phyloP scores from a whole-genome alignment of 2,329 filamentous ascomycete species.

The Fusarium marasasianum region DNA sequence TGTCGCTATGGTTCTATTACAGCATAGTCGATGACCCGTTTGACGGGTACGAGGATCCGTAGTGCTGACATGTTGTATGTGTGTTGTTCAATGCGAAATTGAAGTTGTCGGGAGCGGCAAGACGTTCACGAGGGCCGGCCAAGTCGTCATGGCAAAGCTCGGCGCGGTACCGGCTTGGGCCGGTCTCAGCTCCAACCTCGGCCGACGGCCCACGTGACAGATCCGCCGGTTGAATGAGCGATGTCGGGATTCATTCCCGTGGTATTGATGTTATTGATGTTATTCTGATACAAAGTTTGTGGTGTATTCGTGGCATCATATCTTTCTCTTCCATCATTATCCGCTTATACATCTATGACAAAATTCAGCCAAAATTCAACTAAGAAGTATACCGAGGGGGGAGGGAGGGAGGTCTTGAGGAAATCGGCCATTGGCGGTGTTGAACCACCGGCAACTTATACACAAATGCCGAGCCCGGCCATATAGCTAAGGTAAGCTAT shows the following conservation, averaged over 20 bases:
- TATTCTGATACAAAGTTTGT: not conserved
- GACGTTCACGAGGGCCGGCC: constrained; percentile 29
- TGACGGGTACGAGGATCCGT: constrained; percentile 81
- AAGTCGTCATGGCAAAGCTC: constrained; percentile 43
- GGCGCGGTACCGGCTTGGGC: constrained; percentile 53
- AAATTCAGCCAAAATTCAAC: not conserved
- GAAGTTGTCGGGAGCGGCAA: constrained; percentile 34
- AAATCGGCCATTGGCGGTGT: not conserved
- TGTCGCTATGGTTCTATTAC: constrained; percentile 56
- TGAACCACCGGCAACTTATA: constrained; percentile 20
- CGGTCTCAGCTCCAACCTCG: constrained; percentile 56
- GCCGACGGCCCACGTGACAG: constrained; percentile 50
- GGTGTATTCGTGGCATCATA: too few relatives aligned
- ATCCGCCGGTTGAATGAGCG: constrained; percentile 23
- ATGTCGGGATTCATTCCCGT: constrained; percentile 20
- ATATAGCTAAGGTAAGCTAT: not conserved
- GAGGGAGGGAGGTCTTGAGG: not conserved
- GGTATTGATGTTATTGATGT: not conserved
- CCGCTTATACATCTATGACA: not conserved
- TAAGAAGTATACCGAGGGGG: not conserved
- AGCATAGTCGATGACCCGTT: constrained; percentile 88
- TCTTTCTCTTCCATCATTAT: not conserved
- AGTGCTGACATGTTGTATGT: constrained; percentile 66
- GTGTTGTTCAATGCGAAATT: constrained; percentile 40
- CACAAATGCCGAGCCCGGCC: constrained; percentile 30